Percentiles rank a stretch among this genome's conserved stretches.
Evolutionary conservation across 306 rosid species (phyloP).

Genomic region (Trifolium fragiferum): DNA sequence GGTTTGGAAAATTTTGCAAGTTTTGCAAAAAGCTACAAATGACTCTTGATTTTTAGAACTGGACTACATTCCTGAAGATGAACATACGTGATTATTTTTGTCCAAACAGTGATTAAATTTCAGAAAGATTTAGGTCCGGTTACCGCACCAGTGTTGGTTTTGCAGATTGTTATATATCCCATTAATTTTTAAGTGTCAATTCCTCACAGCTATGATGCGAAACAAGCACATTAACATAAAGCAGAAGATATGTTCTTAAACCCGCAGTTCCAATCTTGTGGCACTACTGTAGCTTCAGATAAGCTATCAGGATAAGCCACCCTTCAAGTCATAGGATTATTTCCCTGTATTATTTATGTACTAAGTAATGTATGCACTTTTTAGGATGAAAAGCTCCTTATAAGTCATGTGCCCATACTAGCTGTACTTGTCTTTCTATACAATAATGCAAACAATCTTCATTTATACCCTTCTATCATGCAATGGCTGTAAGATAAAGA

Average conservation of each 20-base stretch:
- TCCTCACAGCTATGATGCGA: conserved; percentile 9
- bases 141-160: conserved; percentile 16
- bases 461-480: not conserved
- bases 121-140: not conserved
- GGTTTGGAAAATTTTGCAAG: conserved; percentile 79
- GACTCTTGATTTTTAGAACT: conserved; percentile 43
- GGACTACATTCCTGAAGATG: conserved; percentile 12
- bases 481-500: conserved; percentile 5
- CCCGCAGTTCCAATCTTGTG: not conserved
- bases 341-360: not conserved
- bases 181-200: not conserved
- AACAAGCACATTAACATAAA: conserved; percentile 13
- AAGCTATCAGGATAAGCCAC: not conserved
- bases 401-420: conserved; percentile 16
- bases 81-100: conserved; percentile 17
- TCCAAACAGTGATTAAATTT: conserved; percentile 17
- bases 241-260: conserved; percentile 5
- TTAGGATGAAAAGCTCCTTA: not conserved
- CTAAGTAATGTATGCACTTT: not conserved
- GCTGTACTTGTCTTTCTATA: conserved; percentile 6
- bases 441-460: not conserved
- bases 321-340: not conserved
- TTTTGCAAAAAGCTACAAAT: conserved; percentile 61
- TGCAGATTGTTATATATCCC: not conserved
- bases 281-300: not conserved